Conservation (phyloP, 371 early-diverging fungal genomes). For the Nosema granulosis region DNA sequence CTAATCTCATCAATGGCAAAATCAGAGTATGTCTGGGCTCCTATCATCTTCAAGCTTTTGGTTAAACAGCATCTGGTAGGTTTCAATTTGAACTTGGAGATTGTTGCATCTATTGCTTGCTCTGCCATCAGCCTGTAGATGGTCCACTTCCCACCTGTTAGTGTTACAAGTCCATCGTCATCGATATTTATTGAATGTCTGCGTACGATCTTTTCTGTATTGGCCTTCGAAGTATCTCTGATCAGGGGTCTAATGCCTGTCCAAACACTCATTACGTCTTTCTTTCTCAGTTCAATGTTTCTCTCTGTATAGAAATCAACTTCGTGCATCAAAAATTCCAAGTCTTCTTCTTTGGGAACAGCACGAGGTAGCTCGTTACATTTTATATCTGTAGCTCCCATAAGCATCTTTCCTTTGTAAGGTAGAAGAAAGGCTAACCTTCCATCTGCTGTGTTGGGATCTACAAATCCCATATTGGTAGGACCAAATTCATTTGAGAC, state of each 20-base stretch:
- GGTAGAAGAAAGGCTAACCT: slow-evolving; percentile 96
- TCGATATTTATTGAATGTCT: slow-evolving; percentile 87
- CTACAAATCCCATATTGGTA: slow-evolving; percentile 86
- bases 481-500: slow-evolving; percentile 85
- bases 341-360: slow-evolving; percentile 81
- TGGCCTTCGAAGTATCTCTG: slow-evolving; percentile 78
- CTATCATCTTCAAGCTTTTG: slow-evolving; percentile 74
- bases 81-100: slow-evolving; percentile 70
- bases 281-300: slow-evolving; percentile 81
- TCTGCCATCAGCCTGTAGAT: slow-evolving; percentile 96
- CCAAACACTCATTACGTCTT: slow-evolving; percentile 92
- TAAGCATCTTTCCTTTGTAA: slow-evolving; percentile 90
- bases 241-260: slow-evolving; percentile 94
- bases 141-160: slow-evolving; percentile 99
- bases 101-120: slow-evolving; percentile 84
- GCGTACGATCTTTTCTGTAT: slow-evolving; percentile 84
- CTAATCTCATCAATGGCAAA: slow-evolving; percentile 81
- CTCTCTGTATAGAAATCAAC: slow-evolving; percentile 78
- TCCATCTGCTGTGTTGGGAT: slow-evolving; percentile 90
- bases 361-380: slow-evolving; percentile 75
- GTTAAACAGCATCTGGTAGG: slow-evolving; percentile 70
- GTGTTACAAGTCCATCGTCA: slow-evolving; percentile 77
- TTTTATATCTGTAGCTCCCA: slow-evolving; percentile 93
- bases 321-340: slow-evolving; percentile 87
- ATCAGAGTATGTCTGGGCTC: slow-evolving; percentile 76